A percentile compares a stretch with the other conserved stretches of the same genome.
These are phyloP conservation scores for Alternaria triticimaculans DNA, from an alignment of 2,329 filamentous ascomycete species.

Conservation along the genomic window DNA sequence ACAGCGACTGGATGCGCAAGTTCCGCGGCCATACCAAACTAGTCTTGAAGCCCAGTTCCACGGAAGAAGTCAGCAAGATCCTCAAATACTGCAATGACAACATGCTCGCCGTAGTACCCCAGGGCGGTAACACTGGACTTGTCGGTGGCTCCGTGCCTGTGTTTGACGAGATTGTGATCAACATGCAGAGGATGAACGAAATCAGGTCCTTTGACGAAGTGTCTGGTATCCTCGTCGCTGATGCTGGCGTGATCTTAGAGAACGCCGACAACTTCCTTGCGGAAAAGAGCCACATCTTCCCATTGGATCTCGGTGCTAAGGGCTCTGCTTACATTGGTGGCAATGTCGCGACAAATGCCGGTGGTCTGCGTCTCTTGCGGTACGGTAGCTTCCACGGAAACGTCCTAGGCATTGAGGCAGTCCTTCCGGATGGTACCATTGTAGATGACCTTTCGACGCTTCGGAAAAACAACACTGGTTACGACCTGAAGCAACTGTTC, in stretches of 20 bases:
- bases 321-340: slow-evolving; percentile 96
- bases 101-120: slow-evolving; percentile 89
- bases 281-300: slow-evolving; percentile 86
- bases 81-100: slow-evolving; percentile 95
- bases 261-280: slow-evolving; percentile 85
- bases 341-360: slow-evolving; percentile 95
- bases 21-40: slow-evolving; percentile 89
- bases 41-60: slow-evolving; percentile 83
- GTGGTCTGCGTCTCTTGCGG: slow-evolving; percentile 84
- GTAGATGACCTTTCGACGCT: slow-evolving; percentile 86
- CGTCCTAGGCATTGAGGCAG: slow-evolving; percentile 90
- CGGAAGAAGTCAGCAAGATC: slow-evolving; percentile 88
- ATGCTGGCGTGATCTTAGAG: slow-evolving; percentile 91
- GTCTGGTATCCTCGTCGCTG: slow-evolving; percentile 86
- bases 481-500: slow-evolving; percentile 95
- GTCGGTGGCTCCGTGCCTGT: slow-evolving; percentile 96
- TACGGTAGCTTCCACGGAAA: slow-evolving; percentile 95
- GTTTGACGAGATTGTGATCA: slow-evolving; percentile 98
- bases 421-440: slow-evolving; percentile 90
- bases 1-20: slow-evolving; percentile 99
- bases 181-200: slow-evolving; percentile 85
- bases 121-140: slow-evolving; percentile 95
- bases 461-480: slow-evolving; percentile 98
- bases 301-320: slow-evolving; percentile 95
- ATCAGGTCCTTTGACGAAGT: slow-evolving; percentile 93